phyloP scores from a whole-genome alignment of 257 asterid species.

The Nicotiana undulata region DNA sequence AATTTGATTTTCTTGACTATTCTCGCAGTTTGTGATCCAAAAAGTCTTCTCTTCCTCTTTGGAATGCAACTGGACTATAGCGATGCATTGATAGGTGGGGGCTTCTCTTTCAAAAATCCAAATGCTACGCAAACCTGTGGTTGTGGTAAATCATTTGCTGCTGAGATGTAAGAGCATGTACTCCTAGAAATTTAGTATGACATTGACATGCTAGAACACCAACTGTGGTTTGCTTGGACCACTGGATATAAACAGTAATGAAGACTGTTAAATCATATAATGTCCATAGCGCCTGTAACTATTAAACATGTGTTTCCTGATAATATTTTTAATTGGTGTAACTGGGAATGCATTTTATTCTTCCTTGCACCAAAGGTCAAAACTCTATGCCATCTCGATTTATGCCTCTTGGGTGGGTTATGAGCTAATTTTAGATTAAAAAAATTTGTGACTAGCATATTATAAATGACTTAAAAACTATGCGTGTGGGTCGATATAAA shows the following conservation, averaged over 20 bases:
- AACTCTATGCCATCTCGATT: not conserved
- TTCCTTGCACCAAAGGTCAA: not conserved
- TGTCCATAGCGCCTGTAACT: not conserved
- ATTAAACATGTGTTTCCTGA: not conserved
- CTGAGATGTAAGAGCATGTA: slow-evolving; percentile 50
- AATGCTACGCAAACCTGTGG: slow-evolving; percentile 94
- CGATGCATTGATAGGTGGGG: slow-evolving; percentile 95
- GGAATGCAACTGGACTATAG: slow-evolving; percentile 96
- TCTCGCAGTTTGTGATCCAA: slow-evolving; percentile 84
- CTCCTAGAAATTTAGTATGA: not conserved
- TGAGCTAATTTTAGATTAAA: too few relatives aligned
- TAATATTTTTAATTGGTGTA: not conserved
- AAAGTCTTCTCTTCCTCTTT: slow-evolving; percentile 73
- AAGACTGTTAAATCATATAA: not conserved
- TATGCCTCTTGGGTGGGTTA: not conserved
- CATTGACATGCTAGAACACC: not conserved
- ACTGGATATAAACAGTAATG: not conserved
- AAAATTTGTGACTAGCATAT: too few relatives aligned
- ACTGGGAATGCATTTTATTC: slow-evolving; percentile 1
- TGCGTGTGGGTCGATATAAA: too few relatives aligned
- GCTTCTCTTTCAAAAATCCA: slow-evolving; percentile 85
- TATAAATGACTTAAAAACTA: too few relatives aligned
- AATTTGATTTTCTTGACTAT: not conserved
- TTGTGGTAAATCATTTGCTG: slow-evolving; percentile 86
- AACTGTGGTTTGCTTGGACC: slow-evolving; percentile 1